These are phyloP conservation scores for Leccinum brunneo-olivaceum DNA, from an alignment of 1,284 basidiomycete species.

Conservation along the genomic window DNA sequence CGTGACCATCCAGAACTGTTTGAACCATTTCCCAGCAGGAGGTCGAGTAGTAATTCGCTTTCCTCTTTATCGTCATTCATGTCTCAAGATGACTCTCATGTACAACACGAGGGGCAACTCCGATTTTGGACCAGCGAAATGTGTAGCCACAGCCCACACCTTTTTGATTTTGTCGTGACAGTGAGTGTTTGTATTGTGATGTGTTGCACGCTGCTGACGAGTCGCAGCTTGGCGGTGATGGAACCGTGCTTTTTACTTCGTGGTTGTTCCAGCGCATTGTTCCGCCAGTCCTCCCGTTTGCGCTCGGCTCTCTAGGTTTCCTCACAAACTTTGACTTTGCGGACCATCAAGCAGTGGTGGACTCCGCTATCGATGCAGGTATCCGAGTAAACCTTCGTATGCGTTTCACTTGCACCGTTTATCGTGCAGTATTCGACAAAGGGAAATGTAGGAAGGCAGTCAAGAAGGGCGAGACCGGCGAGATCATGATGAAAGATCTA, in stretches of 20 bases:
- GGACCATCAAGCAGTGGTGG: slow-evolving; percentile 83
- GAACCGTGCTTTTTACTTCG: slow-evolving; percentile 97
- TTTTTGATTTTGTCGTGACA: slow-evolving; percentile 98
- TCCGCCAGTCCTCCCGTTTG: slow-evolving; percentile 94
- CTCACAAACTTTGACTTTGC: slow-evolving; percentile 97
- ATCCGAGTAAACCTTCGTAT: slow-evolving; percentile 97
- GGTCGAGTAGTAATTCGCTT: slow-evolving; percentile 58
- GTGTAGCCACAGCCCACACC: slow-evolving; percentile 86
- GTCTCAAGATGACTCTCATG: slow-evolving; percentile 34
- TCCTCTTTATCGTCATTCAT: slow-evolving; percentile 42
- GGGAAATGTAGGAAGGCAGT: slow-evolving; percentile 74
- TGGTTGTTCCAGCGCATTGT: slow-evolving; percentile 99
- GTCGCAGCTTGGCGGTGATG: slow-evolving; percentile 87
- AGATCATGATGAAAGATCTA: slow-evolving; percentile 89
- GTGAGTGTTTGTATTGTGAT: slow-evolving; percentile 42
- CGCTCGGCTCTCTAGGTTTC: slow-evolving; percentile 97
- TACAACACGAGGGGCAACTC: slow-evolving; percentile 76
- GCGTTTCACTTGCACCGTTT: slow-evolving; percentile 99
- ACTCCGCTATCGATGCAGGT: slow-evolving; percentile 85
- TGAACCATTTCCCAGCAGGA: slow-evolving; percentile 65
- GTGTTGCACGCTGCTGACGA: slow-evolving; percentile 9
- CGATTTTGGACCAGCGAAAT: slow-evolving; percentile 97
- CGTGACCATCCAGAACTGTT: slow-evolving; percentile 88
- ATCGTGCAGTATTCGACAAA: slow-evolving; percentile 77
- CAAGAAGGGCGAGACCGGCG: slow-evolving; percentile 86